A percentile compares a stretch with the other conserved stretches of the same genome.
phyloP scores from a whole-genome alignment of 1,139 yeast genomes.

The Zygosaccharomyces pseudobailii region DNA sequence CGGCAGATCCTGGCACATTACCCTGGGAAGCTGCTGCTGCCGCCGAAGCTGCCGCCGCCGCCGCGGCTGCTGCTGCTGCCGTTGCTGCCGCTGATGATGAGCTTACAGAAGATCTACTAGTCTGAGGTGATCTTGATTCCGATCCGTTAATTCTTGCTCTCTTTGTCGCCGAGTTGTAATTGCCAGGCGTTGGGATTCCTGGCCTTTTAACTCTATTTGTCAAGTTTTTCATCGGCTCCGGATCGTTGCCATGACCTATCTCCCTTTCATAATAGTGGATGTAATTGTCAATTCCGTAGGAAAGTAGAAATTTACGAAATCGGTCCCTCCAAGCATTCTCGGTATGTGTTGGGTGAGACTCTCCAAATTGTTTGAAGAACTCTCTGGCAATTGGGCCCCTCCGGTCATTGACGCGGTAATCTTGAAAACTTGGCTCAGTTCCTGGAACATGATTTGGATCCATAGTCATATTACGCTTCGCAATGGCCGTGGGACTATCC shows the following conservation, averaged over 20 bases:
- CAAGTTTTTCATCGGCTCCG: slow-evolving; percentile 53
- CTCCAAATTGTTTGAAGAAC: slow-evolving; percentile 47
- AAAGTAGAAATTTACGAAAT: slow-evolving; percentile 59
- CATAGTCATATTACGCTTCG: slow-evolving; percentile 31
- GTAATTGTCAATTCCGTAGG: slow-evolving; percentile 57
- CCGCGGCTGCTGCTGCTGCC: slow-evolving; percentile 22
- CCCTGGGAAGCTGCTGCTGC: slow-evolving; percentile 20
- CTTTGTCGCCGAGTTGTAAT: slow-evolving; percentile 26
- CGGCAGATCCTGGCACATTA: slow-evolving; percentile 5
- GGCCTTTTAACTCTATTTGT: slow-evolving; percentile 36
- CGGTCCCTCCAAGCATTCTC: slow-evolving; percentile 75
- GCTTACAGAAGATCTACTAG: slow-evolving; percentile 22
- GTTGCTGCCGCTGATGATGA: slow-evolving; percentile 16
- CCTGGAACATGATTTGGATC: slow-evolving; percentile 33
- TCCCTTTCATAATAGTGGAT: slow-evolving; percentile 50
- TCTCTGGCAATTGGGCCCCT: slow-evolving; percentile 36
- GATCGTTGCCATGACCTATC: slow-evolving; percentile 37
- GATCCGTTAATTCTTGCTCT: slow-evolving; percentile 17
- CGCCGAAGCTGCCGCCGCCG: slow-evolving; percentile 19
- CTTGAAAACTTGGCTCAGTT: slow-evolving; percentile 27
- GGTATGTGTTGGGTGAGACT: slow-evolving; percentile 48
- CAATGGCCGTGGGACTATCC: slow-evolving; percentile 29
- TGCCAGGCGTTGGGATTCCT: slow-evolving; percentile 31
- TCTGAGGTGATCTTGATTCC: slow-evolving; percentile 9
- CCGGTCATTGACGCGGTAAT: slow-evolving; percentile 33